Evolutionary conservation across 1,139 yeast species (phyloP).

Genomic region (Meyerozyma smithsonii): DNA sequence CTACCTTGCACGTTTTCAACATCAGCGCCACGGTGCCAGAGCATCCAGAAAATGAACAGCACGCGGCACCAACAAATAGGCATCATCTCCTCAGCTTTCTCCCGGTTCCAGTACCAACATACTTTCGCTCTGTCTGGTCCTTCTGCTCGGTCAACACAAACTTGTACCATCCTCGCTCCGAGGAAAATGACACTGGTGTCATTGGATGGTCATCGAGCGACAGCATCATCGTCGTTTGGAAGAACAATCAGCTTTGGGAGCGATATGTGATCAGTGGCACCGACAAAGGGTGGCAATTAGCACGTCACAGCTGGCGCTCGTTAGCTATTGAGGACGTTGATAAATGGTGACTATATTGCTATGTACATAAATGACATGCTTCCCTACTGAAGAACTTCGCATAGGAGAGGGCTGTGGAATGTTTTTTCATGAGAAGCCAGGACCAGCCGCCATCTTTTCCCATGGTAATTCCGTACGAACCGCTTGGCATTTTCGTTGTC

Average conservation of each 20-base stretch:
- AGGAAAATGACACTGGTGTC: constrained; percentile 52
- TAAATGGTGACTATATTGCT: background rate
- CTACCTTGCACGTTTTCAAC: constrained; percentile 80
- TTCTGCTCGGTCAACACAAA: constrained; percentile 74
- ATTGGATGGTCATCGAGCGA: constrained; percentile 79
- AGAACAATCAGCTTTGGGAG: constrained; percentile 73
- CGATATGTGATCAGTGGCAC: constrained; percentile 64
- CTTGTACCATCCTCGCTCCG: constrained; percentile 26
- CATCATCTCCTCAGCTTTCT: constrained; percentile 64
- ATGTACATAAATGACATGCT: constrained; percentile 6
- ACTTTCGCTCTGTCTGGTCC: constrained; percentile 87
- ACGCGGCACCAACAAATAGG: constrained; percentile 34
- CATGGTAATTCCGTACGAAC: constrained; percentile 53
- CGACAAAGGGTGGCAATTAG: constrained; percentile 47
- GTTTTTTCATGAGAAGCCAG: constrained; percentile 24
- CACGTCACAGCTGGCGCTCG: constrained; percentile 76
- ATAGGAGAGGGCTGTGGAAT: constrained; percentile 34
- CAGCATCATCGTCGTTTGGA: constrained; percentile 68
- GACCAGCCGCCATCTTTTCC: constrained; percentile 37
- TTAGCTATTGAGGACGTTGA: constrained; percentile 26
- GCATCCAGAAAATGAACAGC: constrained; percentile 4
- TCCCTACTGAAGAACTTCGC: constrained; percentile 30
- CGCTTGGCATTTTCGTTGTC: constrained; percentile 46
- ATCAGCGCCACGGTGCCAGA: constrained; percentile 18
- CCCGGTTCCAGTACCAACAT: constrained; percentile 56